Evolutionary conservation across 208 protist genomes (phyloP), one percentile per base, ranked within the genome.

Genomic region (Acanthamoeba healyi): DNA sequence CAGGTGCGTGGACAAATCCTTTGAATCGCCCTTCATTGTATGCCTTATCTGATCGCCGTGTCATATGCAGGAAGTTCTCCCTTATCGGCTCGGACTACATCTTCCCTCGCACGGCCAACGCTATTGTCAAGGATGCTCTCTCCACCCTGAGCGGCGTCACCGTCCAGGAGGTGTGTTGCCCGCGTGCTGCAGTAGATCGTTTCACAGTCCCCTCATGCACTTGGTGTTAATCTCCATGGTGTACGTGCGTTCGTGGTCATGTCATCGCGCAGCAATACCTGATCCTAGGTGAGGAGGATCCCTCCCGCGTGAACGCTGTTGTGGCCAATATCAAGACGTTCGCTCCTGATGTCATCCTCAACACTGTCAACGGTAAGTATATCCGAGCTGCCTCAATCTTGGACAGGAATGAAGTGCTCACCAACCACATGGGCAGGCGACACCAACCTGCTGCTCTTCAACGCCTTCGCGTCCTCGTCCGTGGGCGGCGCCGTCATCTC

Each of bases 361-460:
- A 88, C 79, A 88, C 79, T 46, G 38, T 88, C 79, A 88, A 88
- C 79, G 79, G 70, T 81, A n/a, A n/a, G n/a, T n/a, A n/a, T n/a
- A n/a, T n/a, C n/a, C 70, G 36, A 22, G 15, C 0, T 36, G n/a
- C 22, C n/a, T 67, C 9, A 4, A 67, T 49, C 12, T 15, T 54
- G 49, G 49, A n/a, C n/a, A n/a, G n/a, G n/a, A n/a, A n/a, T n/a
- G n/a, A n/a, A n/a, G n/a, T n/a, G n/a, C n/a, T n/a, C n/a, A n/a
- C n/a, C n/a, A n/a, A n/a, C n/a, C n/a, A 54, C 49, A 24, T 61
- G 22, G 54, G 54, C 61, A 81, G 70, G 79, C 40, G 79, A 88
- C 22, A 88, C 79, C 79, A 88, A 88, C 46, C 5, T 88, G 5
- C n/a, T 65, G 29, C 51, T 88, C 51, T 88, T 88, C 79, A 54